Percentiles rank a stretch among this genome's conserved stretches.
phyloP scores from a whole-genome alignment of 129 eudicot genomes.

The Ambrosia artemisiifolia region DNA sequence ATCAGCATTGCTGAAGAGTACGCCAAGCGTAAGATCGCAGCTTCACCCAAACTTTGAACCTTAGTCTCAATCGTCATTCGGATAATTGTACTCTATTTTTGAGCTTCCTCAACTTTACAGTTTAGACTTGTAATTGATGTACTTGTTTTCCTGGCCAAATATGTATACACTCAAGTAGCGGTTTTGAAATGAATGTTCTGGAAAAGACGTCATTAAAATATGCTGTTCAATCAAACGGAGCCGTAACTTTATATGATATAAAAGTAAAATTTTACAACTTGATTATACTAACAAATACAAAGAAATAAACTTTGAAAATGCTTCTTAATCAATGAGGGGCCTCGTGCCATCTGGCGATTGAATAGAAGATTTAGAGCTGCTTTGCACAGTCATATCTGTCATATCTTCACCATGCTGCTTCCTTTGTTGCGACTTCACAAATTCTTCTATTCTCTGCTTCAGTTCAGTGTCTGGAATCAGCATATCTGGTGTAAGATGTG shows the following conservation, averaged over 20 bases:
- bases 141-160: background rate
- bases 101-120: background rate
- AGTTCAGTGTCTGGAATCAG: conserved; percentile 81
- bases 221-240: background rate
- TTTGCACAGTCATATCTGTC: conserved; percentile 38
- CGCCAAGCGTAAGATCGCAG: conserved; percentile 54
- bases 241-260: conserved; percentile 17
- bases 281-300: conserved; percentile 21
- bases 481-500: conserved; percentile 87
- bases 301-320: conserved; percentile 9
- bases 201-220: background rate
- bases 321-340: conserved; percentile 51
- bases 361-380: conserved; percentile 52
- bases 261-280: conserved; percentile 3
- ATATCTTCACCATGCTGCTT: conserved; percentile 40
- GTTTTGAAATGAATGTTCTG: background rate
- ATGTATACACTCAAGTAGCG: background rate
- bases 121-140: background rate
- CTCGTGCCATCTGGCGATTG: conserved; percentile 46
- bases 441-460: conserved; percentile 76
- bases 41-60: conserved; percentile 14
- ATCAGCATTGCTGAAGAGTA: conserved; percentile 63
- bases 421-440: conserved; percentile 52
- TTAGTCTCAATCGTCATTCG: background rate
- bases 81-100: background rate